These are phyloP conservation scores for Marchantia paleacea DNA, from an alignment of 225 moss, liverwort and hornwort genomes.

Conservation along the genomic window DNA sequence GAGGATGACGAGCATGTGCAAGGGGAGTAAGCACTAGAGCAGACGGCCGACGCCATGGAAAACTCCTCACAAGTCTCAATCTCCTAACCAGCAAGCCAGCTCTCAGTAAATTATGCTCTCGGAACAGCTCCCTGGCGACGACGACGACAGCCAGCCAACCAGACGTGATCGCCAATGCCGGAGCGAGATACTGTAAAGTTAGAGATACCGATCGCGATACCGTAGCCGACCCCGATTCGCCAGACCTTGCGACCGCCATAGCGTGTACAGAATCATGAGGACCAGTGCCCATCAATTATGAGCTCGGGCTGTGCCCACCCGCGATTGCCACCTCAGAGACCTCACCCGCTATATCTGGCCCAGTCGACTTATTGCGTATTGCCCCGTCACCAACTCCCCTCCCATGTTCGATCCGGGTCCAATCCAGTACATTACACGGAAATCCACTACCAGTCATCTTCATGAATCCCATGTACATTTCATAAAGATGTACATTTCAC, in stretches of 20 bases:
- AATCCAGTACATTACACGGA: background rate
- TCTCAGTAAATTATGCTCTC: background rate
- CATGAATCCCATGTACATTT: background rate
- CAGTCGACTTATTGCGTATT: too few relatives aligned
- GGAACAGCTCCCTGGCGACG: background rate
- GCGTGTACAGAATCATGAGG: background rate
- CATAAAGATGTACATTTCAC: background rate
- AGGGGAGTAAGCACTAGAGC: background rate
- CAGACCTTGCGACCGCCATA: background rate
- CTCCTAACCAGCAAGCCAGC: background rate
- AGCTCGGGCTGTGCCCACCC: background rate
- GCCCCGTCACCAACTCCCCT: background rate
- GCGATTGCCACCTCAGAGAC: background rate
- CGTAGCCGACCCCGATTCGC: background rate
- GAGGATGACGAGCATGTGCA: background rate
- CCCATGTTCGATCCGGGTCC: background rate
- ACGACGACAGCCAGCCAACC: background rate
- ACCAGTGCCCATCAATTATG: background rate
- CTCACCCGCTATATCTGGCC: too few relatives aligned
- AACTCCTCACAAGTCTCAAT: background rate
- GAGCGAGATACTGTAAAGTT: background rate
- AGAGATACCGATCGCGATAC: background rate
- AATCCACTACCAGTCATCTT: background rate
- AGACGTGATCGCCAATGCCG: background rate
- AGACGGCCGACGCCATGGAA: slow-evolving; percentile 6